These are phyloP conservation scores for Dorcoceras hygrometricum DNA, from an alignment of 257 asterid species.

Conservation along the genomic window DNA sequence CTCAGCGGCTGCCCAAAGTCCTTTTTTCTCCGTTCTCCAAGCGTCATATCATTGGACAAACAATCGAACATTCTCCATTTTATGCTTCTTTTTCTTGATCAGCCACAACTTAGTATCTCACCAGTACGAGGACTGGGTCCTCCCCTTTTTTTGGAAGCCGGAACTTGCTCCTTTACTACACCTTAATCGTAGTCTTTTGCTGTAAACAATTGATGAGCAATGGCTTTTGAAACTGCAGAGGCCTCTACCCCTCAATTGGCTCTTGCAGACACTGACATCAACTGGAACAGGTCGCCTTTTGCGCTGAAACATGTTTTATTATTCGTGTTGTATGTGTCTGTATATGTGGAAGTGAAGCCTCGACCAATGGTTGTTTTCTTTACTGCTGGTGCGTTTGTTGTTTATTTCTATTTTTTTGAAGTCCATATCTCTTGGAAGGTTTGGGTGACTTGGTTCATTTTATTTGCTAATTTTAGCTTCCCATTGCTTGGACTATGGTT, in stretches of 20 bases:
- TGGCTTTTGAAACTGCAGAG: constrained; percentile 51
- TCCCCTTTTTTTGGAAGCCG: no score
- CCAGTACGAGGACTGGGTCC: neutral
- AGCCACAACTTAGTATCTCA: neutral
- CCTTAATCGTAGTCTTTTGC: neutral
- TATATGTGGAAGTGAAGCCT: neutral
- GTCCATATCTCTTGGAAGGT: no score
- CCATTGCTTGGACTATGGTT: neutral
- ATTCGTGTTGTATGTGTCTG: neutral
- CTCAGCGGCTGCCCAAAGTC: neutral
- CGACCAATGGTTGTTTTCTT: neutral
- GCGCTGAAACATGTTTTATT: neutral
- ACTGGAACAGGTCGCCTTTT: constrained; percentile 69
- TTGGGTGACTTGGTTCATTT: no score
- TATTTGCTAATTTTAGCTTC: neutral
- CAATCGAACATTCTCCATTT: neutral
- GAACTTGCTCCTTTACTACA: neutral
- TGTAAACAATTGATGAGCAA: neutral
- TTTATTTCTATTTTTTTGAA: no score
- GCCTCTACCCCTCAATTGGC: constrained; percentile 45
- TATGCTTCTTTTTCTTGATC: neutral
- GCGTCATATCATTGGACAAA: neutral
- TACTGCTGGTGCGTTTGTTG: neutral
- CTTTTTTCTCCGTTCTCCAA: neutral
- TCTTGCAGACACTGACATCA: constrained; percentile 82